Percentiles rank a stretch among this genome's conserved stretches.
Evolutionary conservation across 805 yeast species (phyloP).

Genomic region (Ogataea minuta): DNA sequence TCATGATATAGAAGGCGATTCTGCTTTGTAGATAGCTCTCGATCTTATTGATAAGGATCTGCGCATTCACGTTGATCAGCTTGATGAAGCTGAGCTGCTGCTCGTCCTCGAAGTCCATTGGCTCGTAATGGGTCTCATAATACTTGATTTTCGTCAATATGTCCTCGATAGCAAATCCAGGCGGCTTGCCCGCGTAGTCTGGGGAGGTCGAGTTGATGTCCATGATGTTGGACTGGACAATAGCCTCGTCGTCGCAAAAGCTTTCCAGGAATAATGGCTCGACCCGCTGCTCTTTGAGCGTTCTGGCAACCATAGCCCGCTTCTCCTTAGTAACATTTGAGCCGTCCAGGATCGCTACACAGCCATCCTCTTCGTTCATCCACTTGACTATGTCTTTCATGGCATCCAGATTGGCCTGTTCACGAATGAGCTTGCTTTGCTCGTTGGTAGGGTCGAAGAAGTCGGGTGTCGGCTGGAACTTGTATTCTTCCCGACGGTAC

Average conservation of each 20-base stretch:
- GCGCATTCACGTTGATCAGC: slow-evolving; percentile 82
- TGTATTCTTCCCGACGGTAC: slow-evolving; percentile 63
- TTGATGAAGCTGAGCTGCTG: slow-evolving; percentile 78
- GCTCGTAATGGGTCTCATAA: slow-evolving; percentile 74
- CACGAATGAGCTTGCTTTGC: slow-evolving; percentile 61
- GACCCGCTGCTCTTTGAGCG: slow-evolving; percentile 59
- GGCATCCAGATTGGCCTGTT: slow-evolving; percentile 70
- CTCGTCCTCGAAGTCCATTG: slow-evolving; percentile 60
- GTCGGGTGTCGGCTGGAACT: slow-evolving; percentile 67
- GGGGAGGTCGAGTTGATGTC: slow-evolving; percentile 89
- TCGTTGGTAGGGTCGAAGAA: slow-evolving; percentile 70
- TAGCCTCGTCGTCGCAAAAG: slow-evolving; percentile 79
- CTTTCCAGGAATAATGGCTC: slow-evolving; percentile 93
- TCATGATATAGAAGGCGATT: slow-evolving; percentile 94
- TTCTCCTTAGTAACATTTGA: slow-evolving; percentile 80
- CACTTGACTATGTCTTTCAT: slow-evolving; percentile 79
- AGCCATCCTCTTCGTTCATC: slow-evolving; percentile 78
- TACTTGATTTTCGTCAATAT: slow-evolving; percentile 68
- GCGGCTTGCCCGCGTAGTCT: slow-evolving; percentile 67
- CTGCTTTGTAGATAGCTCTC: slow-evolving; percentile 87
- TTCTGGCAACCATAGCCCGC: slow-evolving; percentile 57
- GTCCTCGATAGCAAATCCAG: slow-evolving; percentile 70
- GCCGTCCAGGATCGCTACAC: slow-evolving; percentile 92
- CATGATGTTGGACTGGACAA: slow-evolving; percentile 72
- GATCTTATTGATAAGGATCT: slow-evolving; percentile 82